A percentile compares a stretch with the other conserved stretches of the same genome.
Conservation (phyloP, 352 stramenopile species). For the Pythium plurisporium region DNA sequence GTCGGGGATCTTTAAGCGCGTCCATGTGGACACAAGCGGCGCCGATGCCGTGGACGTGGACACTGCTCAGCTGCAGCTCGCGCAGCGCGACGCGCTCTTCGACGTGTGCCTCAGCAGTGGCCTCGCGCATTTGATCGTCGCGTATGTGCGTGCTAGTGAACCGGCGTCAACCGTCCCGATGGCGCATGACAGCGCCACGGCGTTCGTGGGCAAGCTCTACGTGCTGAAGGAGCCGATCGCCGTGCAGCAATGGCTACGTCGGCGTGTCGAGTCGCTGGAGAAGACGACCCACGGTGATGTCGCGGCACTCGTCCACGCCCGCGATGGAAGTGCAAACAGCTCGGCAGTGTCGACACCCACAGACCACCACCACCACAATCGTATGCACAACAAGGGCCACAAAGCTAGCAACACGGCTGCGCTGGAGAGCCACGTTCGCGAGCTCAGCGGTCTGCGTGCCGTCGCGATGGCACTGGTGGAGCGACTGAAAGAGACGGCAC, state of each 20-base stretch:
- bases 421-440: constrained; percentile 40
- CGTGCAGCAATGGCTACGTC: constrained; percentile 72
- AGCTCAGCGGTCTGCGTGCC: constrained; percentile 63
- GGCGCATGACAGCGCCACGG: not conserved
- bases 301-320: constrained; percentile 1
- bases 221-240: constrained; percentile 78
- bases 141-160: constrained; percentile 51
- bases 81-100: constrained; percentile 73
- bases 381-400: not conserved
- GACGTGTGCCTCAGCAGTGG: constrained; percentile 69
- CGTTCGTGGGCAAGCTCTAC: constrained; percentile 38
- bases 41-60: not conserved
- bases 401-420: constrained; percentile 16
- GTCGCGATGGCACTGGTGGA: constrained; percentile 66
- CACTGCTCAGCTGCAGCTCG: constrained; percentile 24
- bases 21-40: constrained; percentile 19
- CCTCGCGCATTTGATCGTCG: constrained; percentile 64
- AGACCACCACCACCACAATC: constrained; percentile 22
- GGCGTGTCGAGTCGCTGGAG: constrained; percentile 50
- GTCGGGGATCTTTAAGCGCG: constrained; percentile 47
- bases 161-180: constrained; percentile 12
- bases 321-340: constrained; percentile 16
- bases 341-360: not conserved
- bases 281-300: constrained; percentile 37
- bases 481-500: constrained; percentile 57